Conservation (phyloP, 306 rosid genomes). For the Trifolium repens region DNA sequence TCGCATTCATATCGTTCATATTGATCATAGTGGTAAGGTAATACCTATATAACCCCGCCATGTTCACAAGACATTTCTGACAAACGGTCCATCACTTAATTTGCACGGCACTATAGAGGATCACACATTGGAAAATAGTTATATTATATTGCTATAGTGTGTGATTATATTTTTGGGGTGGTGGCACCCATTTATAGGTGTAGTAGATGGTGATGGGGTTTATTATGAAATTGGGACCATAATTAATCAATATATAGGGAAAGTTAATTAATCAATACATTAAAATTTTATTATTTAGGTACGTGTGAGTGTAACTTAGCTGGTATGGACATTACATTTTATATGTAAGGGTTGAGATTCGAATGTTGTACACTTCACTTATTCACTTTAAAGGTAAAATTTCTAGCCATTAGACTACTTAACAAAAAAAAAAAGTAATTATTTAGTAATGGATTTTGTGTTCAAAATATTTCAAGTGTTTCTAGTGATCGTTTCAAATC, state of each 20-base stretch:
- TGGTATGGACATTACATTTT: too few relatives aligned
- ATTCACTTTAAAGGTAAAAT: too few relatives aligned
- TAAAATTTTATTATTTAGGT: too few relatives aligned
- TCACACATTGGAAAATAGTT: not conserved
- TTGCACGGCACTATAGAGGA: constrained; percentile 15
- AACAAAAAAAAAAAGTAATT: too few relatives aligned
- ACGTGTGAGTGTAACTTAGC: too few relatives aligned
- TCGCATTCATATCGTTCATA: constrained; percentile 41
- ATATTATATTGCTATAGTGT: not conserved
- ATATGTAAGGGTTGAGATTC: too few relatives aligned
- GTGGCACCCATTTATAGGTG: constrained; percentile 31
- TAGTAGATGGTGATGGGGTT: constrained; percentile 37
- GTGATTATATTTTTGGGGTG: not conserved
- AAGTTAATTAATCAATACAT: too few relatives aligned
- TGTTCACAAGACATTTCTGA: constrained; percentile 18
- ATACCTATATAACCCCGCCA: not conserved
- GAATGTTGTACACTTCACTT: too few relatives aligned
- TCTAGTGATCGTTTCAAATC: too few relatives aligned
- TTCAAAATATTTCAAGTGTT: too few relatives aligned
- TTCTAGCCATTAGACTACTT: too few relatives aligned
- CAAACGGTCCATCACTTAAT: constrained; percentile 36
- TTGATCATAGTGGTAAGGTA: not conserved
- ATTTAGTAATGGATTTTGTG: too few relatives aligned
- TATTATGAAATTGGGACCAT: not conserved
- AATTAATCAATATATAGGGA: not conserved